phyloP scores from a whole-genome alignment of 1,284 basidiomycete genomes.

The Leccinum ponderosum region DNA sequence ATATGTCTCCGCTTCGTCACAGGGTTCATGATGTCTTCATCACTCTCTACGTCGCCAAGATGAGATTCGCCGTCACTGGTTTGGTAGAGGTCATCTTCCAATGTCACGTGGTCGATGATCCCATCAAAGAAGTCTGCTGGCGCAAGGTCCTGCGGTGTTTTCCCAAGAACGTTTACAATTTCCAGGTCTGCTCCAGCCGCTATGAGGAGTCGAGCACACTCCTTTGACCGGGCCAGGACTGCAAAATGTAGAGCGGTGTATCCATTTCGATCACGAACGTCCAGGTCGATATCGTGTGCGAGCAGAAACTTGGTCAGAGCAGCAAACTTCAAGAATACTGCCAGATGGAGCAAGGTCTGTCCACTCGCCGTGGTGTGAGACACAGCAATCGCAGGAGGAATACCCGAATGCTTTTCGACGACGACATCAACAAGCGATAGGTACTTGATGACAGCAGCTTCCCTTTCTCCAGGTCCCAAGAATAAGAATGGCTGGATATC shows the following conservation, averaged over 20 bases:
- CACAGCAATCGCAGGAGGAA: conserved; percentile 48
- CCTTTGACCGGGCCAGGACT: conserved; percentile 63
- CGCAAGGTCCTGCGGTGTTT: conserved; percentile 79
- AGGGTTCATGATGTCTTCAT: conserved; percentile 47
- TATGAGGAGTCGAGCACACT: conserved; percentile 71
- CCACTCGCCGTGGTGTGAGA: conserved; percentile 68
- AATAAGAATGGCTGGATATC: conserved; percentile 57
- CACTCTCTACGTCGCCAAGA: conserved; percentile 70
- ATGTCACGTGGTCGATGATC: conserved; percentile 31
- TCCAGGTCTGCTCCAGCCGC: conserved; percentile 79
- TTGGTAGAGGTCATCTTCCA: conserved; percentile 32
- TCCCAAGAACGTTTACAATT: conserved; percentile 75
- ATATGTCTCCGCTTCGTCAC: conserved; percentile 31
- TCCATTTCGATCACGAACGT: conserved; percentile 87
- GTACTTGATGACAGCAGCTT: conserved; percentile 78
- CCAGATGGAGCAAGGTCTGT: conserved; percentile 88
- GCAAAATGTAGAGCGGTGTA: conserved; percentile 91
- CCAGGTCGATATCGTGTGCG: conserved; percentile 72
- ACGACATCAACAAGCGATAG: conserved; percentile 71
- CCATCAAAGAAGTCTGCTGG: conserved; percentile 58
- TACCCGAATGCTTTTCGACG: conserved; percentile 41
- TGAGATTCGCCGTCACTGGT: conserved; percentile 58
- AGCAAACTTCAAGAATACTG: conserved; percentile 79
- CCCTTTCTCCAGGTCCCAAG: conserved; percentile 52
- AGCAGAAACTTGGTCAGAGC: conserved; percentile 76